Percentiles rank a stretch among this genome's conserved stretches.
Conservation (phyloP, 768 basidiomycete species). For the Roridomyces roridus region DNA sequence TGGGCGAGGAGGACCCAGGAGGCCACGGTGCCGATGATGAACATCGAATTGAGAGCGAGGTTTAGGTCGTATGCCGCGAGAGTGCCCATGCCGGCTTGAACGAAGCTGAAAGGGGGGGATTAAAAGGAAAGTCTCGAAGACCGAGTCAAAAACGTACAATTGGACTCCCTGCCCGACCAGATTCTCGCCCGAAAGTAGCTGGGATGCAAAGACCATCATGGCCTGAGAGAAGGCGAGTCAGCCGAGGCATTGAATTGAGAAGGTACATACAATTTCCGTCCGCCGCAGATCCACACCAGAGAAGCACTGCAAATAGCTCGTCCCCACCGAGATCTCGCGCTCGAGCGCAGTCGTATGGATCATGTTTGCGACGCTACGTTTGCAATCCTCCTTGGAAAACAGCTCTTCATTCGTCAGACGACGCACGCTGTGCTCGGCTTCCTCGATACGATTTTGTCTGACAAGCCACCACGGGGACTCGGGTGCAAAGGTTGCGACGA, state of each 20-base stretch:
- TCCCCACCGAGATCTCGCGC: slow-evolving; percentile 26
- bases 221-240: slow-evolving; percentile 4
- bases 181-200: slow-evolving; percentile 29
- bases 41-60: slow-evolving; percentile 31
- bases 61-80: slow-evolving; percentile 24
- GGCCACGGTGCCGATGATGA: slow-evolving; percentile 31
- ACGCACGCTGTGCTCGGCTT: slow-evolving; percentile 23
- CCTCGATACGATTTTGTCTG: slow-evolving; percentile 24
- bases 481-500: slow-evolving; percentile 25
- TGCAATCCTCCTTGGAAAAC: slow-evolving; percentile 25
- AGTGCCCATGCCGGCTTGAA: slow-evolving; percentile 23
- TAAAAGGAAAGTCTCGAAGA: no score
- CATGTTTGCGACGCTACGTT: slow-evolving; percentile 27
- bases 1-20: slow-evolving; percentile 28
- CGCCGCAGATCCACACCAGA: slow-evolving; percentile 23
- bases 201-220: slow-evolving; percentile 33
- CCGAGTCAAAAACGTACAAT: slow-evolving; percentile 11
- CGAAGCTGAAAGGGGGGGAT: slow-evolving; percentile 14
- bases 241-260: neutral
- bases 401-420: slow-evolving; percentile 22
- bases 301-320: slow-evolving; percentile 29
- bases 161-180: slow-evolving; percentile 30
- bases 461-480: slow-evolving; percentile 31
- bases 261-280: slow-evolving; percentile 26
- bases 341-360: slow-evolving; percentile 30